A percentile compares a stretch with the other conserved stretches of the same genome.
phyloP scores from a whole-genome alignment of 495 filamentous ascomycete genomes.

The Schizothecium vesticola region DNA sequence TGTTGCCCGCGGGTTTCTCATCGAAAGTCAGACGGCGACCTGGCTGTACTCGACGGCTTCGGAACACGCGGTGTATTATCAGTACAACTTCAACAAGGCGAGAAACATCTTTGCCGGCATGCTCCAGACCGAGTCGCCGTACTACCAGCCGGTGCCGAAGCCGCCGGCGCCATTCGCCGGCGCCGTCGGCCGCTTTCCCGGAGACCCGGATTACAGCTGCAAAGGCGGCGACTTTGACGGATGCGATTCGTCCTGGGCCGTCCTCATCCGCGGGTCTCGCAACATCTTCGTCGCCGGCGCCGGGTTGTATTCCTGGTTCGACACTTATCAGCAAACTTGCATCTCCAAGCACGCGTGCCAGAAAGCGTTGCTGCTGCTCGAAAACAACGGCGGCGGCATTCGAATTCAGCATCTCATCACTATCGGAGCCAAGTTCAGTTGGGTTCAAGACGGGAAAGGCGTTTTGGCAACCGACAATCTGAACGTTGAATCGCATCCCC shows the following conservation, averaged over 20 bases:
- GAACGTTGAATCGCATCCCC: conserved; percentile 20
- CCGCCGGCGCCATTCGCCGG: conserved; percentile 58
- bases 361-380: conserved; percentile 69
- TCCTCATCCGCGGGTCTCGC: conserved; percentile 52
- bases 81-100: conserved; percentile 69
- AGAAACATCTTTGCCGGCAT: conserved; percentile 71
- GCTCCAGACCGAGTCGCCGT: conserved; percentile 83
- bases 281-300: conserved; percentile 25
- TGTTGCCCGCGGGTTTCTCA: conserved; percentile 72
- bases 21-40: conserved; percentile 54
- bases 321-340: conserved; percentile 70
- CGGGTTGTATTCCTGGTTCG: conserved; percentile 29
- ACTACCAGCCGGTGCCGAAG: conserved; percentile 75
- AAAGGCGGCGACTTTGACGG: conserved; percentile 46
- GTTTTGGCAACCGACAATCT: conserved; percentile 23
- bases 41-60: conserved; percentile 69
- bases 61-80: conserved; percentile 79
- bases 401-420: conserved; percentile 13
- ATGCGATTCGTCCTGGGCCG: conserved; percentile 71
- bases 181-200: conserved; percentile 58
- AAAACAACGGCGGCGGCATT: conserved; percentile 58
- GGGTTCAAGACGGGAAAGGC: conserved; percentile 13
- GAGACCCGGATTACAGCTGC: conserved; percentile 55
- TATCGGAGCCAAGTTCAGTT: conserved; percentile 10
- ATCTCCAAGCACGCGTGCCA: conserved; percentile 68